These are phyloP conservation scores for Eutrema salsugineum DNA, from an alignment of 441 rosid species.

Conservation along the genomic window DNA sequence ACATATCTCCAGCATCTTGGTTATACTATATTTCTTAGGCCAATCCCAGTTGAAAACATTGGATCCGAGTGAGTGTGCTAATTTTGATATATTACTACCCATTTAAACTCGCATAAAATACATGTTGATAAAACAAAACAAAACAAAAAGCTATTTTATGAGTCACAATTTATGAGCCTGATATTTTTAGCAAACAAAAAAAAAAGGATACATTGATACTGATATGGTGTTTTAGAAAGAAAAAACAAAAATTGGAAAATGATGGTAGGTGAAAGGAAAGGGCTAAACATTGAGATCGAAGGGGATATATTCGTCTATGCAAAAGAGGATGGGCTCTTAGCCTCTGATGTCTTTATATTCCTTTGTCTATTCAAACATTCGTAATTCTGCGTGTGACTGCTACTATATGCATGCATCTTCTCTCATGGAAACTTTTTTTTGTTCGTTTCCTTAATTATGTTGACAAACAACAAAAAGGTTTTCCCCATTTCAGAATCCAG, in stretches of 20 bases:
- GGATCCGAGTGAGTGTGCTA: neutral
- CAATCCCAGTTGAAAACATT: neutral
- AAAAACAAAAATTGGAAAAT: neutral
- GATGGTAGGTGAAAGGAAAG: neutral
- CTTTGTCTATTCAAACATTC: slow-evolving; percentile 12
- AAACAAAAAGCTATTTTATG: neutral
- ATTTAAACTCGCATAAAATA: neutral
- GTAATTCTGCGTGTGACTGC: neutral
- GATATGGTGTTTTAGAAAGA: neutral
- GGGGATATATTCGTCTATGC: slow-evolving; percentile 9
- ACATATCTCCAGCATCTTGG: neutral
- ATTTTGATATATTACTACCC: neutral
- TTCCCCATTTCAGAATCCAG: neutral
- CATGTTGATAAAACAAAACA: neutral
- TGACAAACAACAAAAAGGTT: neutral
- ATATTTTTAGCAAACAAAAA: no score
- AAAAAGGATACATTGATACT: no score
- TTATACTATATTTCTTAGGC: neutral
- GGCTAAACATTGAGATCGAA: neutral
- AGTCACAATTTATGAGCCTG: neutral
- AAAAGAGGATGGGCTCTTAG: slow-evolving; percentile 13
- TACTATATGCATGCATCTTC: slow-evolving; percentile 30
- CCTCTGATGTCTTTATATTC: neutral
- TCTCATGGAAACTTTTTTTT: neutral
- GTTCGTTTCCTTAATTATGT: neutral